Evolutionary conservation across 2,329 filamentous ascomycete genomes (phyloP).

Genomic region (Lachnellula occidentalis): DNA sequence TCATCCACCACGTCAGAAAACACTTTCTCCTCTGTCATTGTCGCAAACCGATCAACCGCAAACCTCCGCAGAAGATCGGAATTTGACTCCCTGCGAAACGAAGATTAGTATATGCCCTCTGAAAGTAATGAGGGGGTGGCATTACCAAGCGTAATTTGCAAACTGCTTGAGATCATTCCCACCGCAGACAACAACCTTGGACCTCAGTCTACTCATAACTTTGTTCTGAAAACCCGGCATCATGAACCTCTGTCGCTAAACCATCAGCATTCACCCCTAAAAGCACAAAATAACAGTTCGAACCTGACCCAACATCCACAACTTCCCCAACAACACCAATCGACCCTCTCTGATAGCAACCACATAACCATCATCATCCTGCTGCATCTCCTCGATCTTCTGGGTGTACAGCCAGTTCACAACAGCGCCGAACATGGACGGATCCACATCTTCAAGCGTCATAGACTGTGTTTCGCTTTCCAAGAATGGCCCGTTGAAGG

Average conservation of each 20-base stretch:
- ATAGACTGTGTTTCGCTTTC: conserved; percentile 5
- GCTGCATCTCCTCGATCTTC: neutral
- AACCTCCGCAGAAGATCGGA: neutral
- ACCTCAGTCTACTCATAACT: neutral
- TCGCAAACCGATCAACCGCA: neutral
- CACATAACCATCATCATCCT: neutral
- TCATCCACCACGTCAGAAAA: neutral
- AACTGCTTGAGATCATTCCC: neutral
- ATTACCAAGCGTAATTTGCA: neutral
- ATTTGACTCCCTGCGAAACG: neutral
- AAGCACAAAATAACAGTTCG: neutral
- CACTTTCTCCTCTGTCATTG: neutral
- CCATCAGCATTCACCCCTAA: neutral
- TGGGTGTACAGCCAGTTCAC: conserved; percentile 13
- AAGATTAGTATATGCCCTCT: neutral
- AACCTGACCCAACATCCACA: neutral
- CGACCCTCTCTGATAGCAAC: neutral
- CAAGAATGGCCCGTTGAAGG: conserved; percentile 4
- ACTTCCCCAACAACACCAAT: neutral
- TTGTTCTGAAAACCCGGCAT: neutral
- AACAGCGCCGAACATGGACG: neutral
- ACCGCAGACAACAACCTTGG: neutral
- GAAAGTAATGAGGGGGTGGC: neutral
- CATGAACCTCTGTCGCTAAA: neutral
- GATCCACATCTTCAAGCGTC: conserved; percentile 2